phyloP scores from a whole-genome alignment of 2,329 filamentous ascomycete genomes.

The Penicillium brasilianum region DNA sequence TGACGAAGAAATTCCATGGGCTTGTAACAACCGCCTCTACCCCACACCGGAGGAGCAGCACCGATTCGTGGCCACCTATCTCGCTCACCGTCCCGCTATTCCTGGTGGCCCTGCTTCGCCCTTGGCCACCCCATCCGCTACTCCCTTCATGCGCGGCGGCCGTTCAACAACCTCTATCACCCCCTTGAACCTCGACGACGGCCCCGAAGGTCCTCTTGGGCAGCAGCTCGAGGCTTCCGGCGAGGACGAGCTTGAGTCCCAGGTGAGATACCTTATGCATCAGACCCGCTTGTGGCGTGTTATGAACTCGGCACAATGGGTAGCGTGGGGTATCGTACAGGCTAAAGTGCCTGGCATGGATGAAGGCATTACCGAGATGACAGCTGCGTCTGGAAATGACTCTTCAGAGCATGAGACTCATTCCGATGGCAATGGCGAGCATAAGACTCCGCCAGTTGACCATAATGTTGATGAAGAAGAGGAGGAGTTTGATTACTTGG shows the following conservation, averaged over 20 bases:
- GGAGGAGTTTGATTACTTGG: slow-evolving; percentile 90
- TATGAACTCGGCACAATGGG: slow-evolving; percentile 88
- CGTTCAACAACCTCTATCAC: slow-evolving; percentile 57
- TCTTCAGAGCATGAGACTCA: slow-evolving; percentile 22
- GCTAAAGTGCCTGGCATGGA: slow-evolving; percentile 81
- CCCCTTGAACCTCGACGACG: slow-evolving; percentile 82
- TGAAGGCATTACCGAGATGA: slow-evolving; percentile 38
- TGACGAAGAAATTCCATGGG: slow-evolving; percentile 66
- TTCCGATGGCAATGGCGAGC: slow-evolving; percentile 25
- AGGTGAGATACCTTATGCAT: slow-evolving; percentile 72
- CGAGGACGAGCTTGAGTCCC: slow-evolving; percentile 68
- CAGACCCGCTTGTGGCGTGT: slow-evolving; percentile 86
- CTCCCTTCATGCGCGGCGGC: slow-evolving; percentile 58
- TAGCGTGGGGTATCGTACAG: slow-evolving; percentile 96
- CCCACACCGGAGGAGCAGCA: slow-evolving; percentile 80
- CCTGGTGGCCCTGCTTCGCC: slow-evolving; percentile 32
- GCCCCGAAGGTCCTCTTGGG: slow-evolving; percentile 58
- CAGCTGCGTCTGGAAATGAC: slow-evolving; percentile 18
- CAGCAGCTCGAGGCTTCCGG: slow-evolving; percentile 66
- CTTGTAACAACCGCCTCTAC: slow-evolving; percentile 72
- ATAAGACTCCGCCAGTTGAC: slow-evolving; percentile 41
- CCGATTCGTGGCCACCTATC: slow-evolving; percentile 83
- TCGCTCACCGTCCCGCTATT: slow-evolving; percentile 73
- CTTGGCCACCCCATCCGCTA: slow-evolving; percentile 37
- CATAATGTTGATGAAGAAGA: slow-evolving; percentile 62